Percentiles rank a stretch among this genome's conserved stretches.
Conservation (phyloP, 495 filamentous ascomycete genomes). For the Podospora bellae-mahoneyi region DNA sequence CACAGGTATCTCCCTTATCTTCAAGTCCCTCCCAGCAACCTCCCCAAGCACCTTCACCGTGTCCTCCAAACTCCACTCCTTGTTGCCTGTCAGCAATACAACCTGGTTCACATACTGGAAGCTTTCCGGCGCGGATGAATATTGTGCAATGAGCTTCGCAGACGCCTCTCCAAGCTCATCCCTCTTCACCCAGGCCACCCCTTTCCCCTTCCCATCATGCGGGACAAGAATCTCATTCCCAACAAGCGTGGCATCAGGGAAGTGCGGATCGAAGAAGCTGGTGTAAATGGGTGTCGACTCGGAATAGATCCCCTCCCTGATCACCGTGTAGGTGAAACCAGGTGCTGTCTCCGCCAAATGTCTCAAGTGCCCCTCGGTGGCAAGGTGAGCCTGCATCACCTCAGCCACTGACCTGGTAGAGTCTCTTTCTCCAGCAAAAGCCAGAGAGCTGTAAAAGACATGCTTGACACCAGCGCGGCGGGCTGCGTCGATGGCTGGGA, state of each 20-base stretch:
- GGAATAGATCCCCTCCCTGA: slow-evolving; percentile 64
- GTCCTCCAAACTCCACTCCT: slow-evolving; percentile 39
- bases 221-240: slow-evolving; percentile 46
- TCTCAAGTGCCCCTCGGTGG: slow-evolving; percentile 57
- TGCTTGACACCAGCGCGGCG: slow-evolving; percentile 54
- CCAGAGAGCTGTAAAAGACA: slow-evolving; percentile 67
- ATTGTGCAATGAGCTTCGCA: slow-evolving; percentile 39
- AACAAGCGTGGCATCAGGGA: slow-evolving; percentile 15
- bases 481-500: slow-evolving; percentile 56
- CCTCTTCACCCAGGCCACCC: slow-evolving; percentile 52
- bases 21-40: slow-evolving; percentile 28
- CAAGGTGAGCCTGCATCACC: slow-evolving; percentile 68
- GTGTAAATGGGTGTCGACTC: slow-evolving; percentile 70
- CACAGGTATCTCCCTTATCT: slow-evolving; percentile 37
- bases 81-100: slow-evolving; percentile 42
- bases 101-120: slow-evolving; percentile 38
- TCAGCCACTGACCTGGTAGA: slow-evolving; percentile 30
- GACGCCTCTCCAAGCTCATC: slow-evolving; percentile 51
- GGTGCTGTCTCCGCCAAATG: slow-evolving; percentile 25
- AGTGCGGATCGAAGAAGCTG: slow-evolving; percentile 52
- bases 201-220: slow-evolving; percentile 45
- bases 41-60: slow-evolving; percentile 39
- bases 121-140: slow-evolving; percentile 17
- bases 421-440: slow-evolving; percentile 44
- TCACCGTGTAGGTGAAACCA: slow-evolving; percentile 42